Conservation (phyloP, 129 eudicot genomes). For the Arctium lappa region DNA sequence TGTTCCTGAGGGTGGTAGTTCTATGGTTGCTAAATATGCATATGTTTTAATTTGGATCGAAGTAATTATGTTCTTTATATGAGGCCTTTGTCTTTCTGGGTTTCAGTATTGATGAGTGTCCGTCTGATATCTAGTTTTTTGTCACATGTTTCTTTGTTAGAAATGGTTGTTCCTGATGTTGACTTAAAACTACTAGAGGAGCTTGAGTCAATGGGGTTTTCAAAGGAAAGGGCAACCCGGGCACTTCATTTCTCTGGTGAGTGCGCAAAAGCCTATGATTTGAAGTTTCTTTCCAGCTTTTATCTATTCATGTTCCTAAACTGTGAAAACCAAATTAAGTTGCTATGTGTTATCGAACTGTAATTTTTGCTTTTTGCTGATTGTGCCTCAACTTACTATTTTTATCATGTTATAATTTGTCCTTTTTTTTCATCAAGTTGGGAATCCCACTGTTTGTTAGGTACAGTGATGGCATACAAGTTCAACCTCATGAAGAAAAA, state of each 20-base stretch:
- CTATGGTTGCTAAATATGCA: not conserved
- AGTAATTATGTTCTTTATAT: not conserved
- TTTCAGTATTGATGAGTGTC: not conserved
- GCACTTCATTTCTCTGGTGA: constrained; percentile 95
- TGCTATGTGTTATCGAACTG: not conserved
- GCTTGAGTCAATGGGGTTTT: constrained; percentile 85
- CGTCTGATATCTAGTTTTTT: constrained; percentile 5
- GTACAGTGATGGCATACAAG: not conserved
- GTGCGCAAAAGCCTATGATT: constrained; percentile 8
- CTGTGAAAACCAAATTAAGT: not conserved
- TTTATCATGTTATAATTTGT: not conserved
- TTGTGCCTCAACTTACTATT: not conserved
- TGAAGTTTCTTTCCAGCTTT: not conserved
- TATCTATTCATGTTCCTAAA: not conserved
- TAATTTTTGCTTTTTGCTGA: not conserved
- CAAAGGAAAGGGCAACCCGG: constrained; percentile 73
- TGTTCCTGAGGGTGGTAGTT: not conserved
- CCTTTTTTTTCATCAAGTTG: not conserved
- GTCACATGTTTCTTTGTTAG: constrained; percentile 31
- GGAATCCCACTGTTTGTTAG: not conserved
- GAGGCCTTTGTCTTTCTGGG: not conserved
- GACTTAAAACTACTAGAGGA: constrained; percentile 61
- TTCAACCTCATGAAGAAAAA: not conserved
- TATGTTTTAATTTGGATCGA: not conserved
- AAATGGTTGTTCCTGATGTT: constrained; percentile 96